Evolutionary conservation across 495 filamentous ascomycete species (phyloP).

Genomic region (Lasiosphaeris hirsuta): DNA sequence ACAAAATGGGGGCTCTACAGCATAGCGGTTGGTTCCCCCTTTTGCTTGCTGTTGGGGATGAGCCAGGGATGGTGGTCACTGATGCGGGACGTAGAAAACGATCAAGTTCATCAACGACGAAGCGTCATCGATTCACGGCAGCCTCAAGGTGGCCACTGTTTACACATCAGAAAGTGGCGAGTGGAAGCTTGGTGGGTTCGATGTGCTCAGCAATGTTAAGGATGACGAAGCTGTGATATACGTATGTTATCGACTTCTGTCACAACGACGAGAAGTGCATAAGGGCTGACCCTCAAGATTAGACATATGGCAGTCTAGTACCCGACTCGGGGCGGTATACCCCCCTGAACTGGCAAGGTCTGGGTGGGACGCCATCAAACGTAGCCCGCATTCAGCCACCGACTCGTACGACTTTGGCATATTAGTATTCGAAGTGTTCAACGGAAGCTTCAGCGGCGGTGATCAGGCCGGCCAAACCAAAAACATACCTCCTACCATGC

Average conservation of each 20-base stretch:
- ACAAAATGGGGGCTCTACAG: constrained; percentile 92
- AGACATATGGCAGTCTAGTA: constrained; percentile 82
- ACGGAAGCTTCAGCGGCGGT: constrained; percentile 65
- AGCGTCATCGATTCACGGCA: constrained; percentile 85
- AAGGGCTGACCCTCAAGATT: constrained; percentile 10
- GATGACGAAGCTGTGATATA: constrained; percentile 92
- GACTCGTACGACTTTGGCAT: constrained; percentile 86
- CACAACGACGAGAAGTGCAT: not conserved
- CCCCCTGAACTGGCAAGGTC: constrained; percentile 82
- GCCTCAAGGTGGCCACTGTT: constrained; percentile 76
- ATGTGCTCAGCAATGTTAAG: constrained; percentile 89
- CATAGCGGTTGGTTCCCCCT: constrained; percentile 61
- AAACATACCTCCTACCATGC: constrained; percentile 82
- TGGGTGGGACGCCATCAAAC: constrained; percentile 85
- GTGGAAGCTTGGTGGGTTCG: constrained; percentile 94
- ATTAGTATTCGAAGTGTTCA: constrained; percentile 87
- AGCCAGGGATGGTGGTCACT: constrained; percentile 14
- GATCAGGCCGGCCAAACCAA: constrained; percentile 83
- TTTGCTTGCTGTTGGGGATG: not conserved
- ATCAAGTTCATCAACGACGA: constrained; percentile 95
- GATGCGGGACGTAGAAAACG: constrained; percentile 58
- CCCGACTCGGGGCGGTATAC: constrained; percentile 79
- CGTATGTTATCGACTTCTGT: constrained; percentile 39
- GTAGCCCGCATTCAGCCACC: constrained; percentile 73
- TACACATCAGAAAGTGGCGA: constrained; percentile 94